A percentile compares a stretch with the other conserved stretches of the same genome.
Evolutionary conservation across 2,329 filamentous ascomycete species (phyloP).

Genomic region (Xylaria sp.): DNA sequence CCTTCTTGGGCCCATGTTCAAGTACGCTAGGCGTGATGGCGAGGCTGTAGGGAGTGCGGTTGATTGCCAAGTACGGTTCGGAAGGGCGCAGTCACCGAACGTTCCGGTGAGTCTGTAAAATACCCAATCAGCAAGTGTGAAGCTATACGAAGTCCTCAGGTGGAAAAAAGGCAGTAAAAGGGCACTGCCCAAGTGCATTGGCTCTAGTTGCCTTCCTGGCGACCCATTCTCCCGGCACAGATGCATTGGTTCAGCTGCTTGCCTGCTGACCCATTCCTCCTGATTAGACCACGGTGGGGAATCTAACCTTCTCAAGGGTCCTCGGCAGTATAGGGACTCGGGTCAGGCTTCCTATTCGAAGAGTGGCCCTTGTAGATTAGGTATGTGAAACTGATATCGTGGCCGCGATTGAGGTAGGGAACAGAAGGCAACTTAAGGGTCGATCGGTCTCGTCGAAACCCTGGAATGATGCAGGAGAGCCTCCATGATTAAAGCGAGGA

Average conservation of each 20-base stretch:
- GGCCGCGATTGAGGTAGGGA: conserved; percentile 13
- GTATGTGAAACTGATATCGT: neutral
- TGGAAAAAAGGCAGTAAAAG: conserved; percentile 33
- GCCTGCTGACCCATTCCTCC: neutral
- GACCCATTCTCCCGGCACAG: conserved; percentile 8
- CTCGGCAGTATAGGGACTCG: conserved; percentile 10
- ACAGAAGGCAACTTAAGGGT: conserved; percentile 7
- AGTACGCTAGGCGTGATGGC: neutral
- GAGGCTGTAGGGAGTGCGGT: conserved; percentile 19
- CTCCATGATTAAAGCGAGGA: neutral
- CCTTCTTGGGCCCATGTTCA: neutral
- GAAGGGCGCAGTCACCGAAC: conserved; percentile 9
- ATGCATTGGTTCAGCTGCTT: conserved; percentile 11
- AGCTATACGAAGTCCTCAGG: neutral
- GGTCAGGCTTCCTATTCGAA: conserved; percentile 6
- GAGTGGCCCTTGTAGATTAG: neutral
- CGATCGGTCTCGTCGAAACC: neutral
- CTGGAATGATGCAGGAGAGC: neutral
- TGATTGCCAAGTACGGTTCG: neutral
- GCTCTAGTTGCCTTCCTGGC: conserved; percentile 26
- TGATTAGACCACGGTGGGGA: neutral
- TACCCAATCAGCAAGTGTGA: conserved; percentile 20
- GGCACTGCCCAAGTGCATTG: conserved; percentile 14
- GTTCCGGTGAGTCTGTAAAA: neutral
- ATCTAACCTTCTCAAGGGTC: neutral